Conservation (phyloP, 805 yeast genomes). For the Candida chilensis region DNA sequence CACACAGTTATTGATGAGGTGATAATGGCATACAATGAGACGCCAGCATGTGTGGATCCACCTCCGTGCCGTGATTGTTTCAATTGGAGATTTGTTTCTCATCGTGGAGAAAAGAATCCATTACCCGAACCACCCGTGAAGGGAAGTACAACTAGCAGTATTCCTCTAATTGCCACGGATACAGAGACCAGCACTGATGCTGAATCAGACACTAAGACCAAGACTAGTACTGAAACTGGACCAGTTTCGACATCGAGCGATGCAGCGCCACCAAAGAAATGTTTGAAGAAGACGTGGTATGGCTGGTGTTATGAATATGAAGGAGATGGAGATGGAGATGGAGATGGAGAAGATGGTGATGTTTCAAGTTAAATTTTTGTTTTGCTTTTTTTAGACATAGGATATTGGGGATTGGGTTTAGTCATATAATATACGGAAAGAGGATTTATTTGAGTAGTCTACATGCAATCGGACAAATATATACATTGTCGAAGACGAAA, state of each 20-base stretch:
- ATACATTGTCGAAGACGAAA: too few relatives aligned
- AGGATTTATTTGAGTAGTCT: too few relatives aligned
- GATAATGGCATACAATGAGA: slow-evolving; percentile 59
- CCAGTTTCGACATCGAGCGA: slow-evolving; percentile 1
- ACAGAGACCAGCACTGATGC: slow-evolving; percentile 3
- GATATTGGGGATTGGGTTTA: too few relatives aligned
- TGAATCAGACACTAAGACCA: too few relatives aligned
- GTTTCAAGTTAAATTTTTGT: too few relatives aligned
- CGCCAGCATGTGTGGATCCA: slow-evolving; percentile 65
- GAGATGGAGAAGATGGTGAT: neutral
- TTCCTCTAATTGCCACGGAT: neutral
- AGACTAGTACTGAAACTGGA: too few relatives aligned
- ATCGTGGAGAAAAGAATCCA: slow-evolving; percentile 22
- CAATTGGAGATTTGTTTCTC: slow-evolving; percentile 73
- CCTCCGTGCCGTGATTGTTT: slow-evolving; percentile 87
- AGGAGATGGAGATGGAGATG: slow-evolving; percentile 1
- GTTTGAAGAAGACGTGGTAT: slow-evolving; percentile 33
- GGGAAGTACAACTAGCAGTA: slow-evolving; percentile 9
- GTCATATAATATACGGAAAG: too few relatives aligned
- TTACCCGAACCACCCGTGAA: neutral
- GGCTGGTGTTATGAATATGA: slow-evolving; percentile 31
- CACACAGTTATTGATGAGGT: slow-evolving; percentile 85
- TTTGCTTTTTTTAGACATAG: too few relatives aligned
- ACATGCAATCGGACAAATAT: too few relatives aligned
- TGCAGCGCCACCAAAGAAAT: slow-evolving; percentile 18